These are phyloP conservation scores for Xylariaceae sp. DNA, from an alignment of 2,329 filamentous ascomycete species.

Conservation along the genomic window DNA sequence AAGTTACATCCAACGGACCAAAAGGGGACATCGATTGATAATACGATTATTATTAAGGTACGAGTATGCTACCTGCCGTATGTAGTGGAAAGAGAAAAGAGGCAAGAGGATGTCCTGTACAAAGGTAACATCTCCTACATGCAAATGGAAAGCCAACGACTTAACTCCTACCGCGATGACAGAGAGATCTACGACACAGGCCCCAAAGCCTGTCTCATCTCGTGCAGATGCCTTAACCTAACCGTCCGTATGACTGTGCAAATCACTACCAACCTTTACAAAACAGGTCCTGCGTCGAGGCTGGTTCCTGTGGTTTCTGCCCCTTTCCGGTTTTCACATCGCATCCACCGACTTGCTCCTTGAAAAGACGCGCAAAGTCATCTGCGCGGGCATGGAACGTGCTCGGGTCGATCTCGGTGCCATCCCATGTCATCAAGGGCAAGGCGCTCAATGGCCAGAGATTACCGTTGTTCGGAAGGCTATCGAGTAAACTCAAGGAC, in stretches of 20 bases:
- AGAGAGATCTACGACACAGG: background rate
- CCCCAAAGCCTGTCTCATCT: background rate
- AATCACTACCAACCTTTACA: conserved; percentile 42
- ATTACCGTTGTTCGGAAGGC: conserved; percentile 40
- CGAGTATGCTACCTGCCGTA: too few species aligned
- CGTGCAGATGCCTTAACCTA: background rate
- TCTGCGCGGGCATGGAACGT: conserved; percentile 41
- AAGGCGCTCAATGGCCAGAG: conserved; percentile 43
- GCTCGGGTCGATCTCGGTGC: conserved; percentile 39
- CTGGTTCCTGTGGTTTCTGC: conserved; percentile 29
- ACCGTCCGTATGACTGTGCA: background rate
- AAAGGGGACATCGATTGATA: too few species aligned
- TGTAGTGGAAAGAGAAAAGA: background rate
- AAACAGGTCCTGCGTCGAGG: conserved; percentile 58
- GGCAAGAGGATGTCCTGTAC: background rate
- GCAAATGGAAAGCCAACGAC: background rate
- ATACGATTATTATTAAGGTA: too few species aligned
- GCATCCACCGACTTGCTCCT: conserved; percentile 63
- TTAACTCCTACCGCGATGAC: background rate
- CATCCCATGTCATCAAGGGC: conserved; percentile 61
- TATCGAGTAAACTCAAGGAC: conserved; percentile 46
- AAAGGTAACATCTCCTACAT: background rate
- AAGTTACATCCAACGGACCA: too few species aligned
- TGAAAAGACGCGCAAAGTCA: conserved; percentile 55
- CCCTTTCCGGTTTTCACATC: conserved; percentile 25